Conservation (phyloP, 805 yeast species). For the Trichomonascus vanleenenianus region DNA sequence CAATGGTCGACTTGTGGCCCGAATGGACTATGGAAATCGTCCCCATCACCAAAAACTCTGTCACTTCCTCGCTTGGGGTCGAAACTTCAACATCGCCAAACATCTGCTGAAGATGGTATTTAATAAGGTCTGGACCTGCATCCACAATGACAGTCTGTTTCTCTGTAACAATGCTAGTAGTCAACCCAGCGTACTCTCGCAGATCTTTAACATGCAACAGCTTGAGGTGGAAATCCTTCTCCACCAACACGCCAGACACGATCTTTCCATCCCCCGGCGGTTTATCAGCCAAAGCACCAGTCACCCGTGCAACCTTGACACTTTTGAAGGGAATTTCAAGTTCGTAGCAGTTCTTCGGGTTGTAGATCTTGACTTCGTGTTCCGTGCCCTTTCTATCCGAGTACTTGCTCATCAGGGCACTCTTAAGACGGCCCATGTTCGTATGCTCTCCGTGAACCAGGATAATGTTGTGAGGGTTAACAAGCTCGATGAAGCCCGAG, state of each 20-base stretch:
- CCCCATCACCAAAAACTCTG: conserved; percentile 50
- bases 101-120: conserved; percentile 93
- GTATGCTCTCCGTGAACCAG: conserved; percentile 96
- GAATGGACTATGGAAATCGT: conserved; percentile 45
- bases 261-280: conserved; percentile 37
- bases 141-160: conserved; percentile 70
- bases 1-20: conserved; percentile 53
- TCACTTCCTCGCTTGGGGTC: conserved; percentile 37
- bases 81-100: conserved; percentile 73
- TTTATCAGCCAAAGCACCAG: conserved; percentile 49
- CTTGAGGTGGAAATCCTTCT: conserved; percentile 83
- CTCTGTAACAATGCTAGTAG: conserved; percentile 78
- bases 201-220: conserved; percentile 79
- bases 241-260: conserved; percentile 80
- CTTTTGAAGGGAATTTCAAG: conserved; percentile 74
- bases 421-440: conserved; percentile 97
- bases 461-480: conserved; percentile 77
- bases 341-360: conserved; percentile 85
- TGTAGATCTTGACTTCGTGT: conserved; percentile 82
- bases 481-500: conserved; percentile 79
- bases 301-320: conserved; percentile 70
- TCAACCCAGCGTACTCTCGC: conserved; percentile 78
- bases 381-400: conserved; percentile 75
- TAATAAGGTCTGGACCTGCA: conserved; percentile 71
- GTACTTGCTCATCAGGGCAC: conserved; percentile 85